Conservation (phyloP, 2,329 filamentous ascomycete genomes). For the Tricladium varicosporioides region DNA sequence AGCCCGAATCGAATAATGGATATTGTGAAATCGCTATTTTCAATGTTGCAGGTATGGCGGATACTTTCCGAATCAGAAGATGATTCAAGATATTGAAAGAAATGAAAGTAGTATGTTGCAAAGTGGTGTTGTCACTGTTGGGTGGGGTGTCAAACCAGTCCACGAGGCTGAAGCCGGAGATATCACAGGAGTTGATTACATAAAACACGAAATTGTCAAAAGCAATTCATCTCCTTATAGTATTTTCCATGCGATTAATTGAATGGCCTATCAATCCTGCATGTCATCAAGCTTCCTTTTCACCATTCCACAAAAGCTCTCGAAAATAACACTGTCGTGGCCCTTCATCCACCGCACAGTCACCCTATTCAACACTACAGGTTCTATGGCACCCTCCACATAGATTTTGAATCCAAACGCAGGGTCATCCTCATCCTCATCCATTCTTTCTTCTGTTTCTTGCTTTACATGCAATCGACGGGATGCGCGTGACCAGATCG, state of each 20-base stretch:
- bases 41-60: background rate
- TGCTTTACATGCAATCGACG: conserved; percentile 37
- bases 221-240: background rate
- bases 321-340: conserved; percentile 69
- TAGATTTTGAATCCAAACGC: conserved; percentile 58
- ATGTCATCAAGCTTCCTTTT: conserved; percentile 48
- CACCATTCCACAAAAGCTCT: conserved; percentile 83
- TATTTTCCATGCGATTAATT: background rate
- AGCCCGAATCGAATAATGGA: background rate
- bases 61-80: background rate
- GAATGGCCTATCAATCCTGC: background rate
- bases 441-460: conserved; percentile 20
- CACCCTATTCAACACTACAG: conserved; percentile 45
- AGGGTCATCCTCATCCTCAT: conserved; percentile 38
- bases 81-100: background rate
- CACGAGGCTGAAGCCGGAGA: background rate
- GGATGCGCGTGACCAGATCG: conserved; percentile 34
- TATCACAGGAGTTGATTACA: background rate
- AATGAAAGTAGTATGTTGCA: background rate
- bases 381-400: conserved; percentile 39
- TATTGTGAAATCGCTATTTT: background rate
- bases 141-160: background rate
- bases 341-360: conserved; percentile 73
- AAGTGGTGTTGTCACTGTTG: background rate
- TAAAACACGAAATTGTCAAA: background rate